These are phyloP conservation scores for Colletotrichum somersetense DNA, from an alignment of 2,329 filamentous ascomycete species.

Conservation along the genomic window DNA sequence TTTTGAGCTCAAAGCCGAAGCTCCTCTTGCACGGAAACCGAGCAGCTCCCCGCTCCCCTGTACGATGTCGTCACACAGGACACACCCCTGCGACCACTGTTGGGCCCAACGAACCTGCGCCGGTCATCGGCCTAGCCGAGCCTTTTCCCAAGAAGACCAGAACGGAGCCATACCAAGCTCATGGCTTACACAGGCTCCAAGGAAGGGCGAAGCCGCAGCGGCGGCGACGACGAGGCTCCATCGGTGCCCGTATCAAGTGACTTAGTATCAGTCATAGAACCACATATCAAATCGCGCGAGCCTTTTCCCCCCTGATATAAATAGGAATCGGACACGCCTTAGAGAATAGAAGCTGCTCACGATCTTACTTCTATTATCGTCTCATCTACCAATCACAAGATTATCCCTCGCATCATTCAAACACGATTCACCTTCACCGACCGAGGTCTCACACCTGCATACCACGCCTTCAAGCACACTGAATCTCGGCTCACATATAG, in stretches of 20 bases:
- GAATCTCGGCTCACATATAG: neutral
- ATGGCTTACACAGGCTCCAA: constrained; percentile 22
- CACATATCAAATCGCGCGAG: constrained; percentile 7
- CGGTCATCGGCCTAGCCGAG: constrained; percentile 39
- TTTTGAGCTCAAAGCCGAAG: constrained; percentile 78
- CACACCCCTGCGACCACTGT: neutral
- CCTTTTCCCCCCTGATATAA: neutral
- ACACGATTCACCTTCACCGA: constrained; percentile 15
- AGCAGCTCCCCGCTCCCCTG: constrained; percentile 4
- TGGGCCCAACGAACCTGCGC: constrained; percentile 10
- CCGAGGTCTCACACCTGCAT: constrained; percentile 2
- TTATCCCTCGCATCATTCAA: neutral
- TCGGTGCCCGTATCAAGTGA: constrained; percentile 6
- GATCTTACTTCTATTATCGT: neutral
- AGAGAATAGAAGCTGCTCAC: neutral
- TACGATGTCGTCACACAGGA: neutral
- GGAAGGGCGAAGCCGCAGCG: constrained; percentile 12
- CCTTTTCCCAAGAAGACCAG: constrained; percentile 28
- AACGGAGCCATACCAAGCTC: constrained; percentile 5
- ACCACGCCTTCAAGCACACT: neutral
- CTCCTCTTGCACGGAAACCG: constrained; percentile 49
- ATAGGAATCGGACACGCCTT: neutral
- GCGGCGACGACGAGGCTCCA: neutral
- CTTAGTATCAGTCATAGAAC: constrained; percentile 19
- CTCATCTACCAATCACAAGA: neutral